phyloP scores from a whole-genome alignment of 75 land plant species.

The Cunninghamia lanceolata region DNA sequence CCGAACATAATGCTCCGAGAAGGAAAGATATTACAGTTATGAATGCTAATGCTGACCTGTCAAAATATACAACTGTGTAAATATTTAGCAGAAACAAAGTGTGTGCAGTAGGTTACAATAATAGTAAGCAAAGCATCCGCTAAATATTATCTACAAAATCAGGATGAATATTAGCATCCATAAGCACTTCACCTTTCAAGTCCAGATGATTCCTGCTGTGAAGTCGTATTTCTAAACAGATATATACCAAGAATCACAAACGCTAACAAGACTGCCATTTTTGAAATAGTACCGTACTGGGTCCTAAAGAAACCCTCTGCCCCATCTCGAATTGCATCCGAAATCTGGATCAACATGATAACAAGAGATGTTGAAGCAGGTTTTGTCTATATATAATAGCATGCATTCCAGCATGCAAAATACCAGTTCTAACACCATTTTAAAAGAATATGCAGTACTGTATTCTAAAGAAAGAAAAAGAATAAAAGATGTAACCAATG shows the following conservation, averaged over 20 bases:
- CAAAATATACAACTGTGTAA: slow-evolving; percentile 7
- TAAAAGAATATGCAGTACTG: background rate
- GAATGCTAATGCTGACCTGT: slow-evolving; percentile 79
- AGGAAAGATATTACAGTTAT: slow-evolving; percentile 93
- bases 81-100: background rate
- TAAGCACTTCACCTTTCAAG: slow-evolving; percentile 60
- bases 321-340: slow-evolving; percentile 99
- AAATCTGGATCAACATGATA: slow-evolving; percentile 60
- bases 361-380: background rate
- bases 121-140: background rate
- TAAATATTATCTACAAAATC: background rate
- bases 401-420: background rate
- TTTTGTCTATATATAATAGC: background rate
- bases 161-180: background rate
- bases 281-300: slow-evolving; percentile 96
- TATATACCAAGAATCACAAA: slow-evolving; percentile 81
- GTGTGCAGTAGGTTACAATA: background rate
- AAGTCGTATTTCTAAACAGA: slow-evolving; percentile 75
- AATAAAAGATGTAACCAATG: background rate
- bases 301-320: slow-evolving; percentile 99
- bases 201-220: slow-evolving; percentile 92
- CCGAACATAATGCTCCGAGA: slow-evolving; percentile 94
- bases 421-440: background rate
- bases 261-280: slow-evolving; percentile 86
- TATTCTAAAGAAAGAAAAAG: background rate